Evolutionary conservation across 2,329 filamentous ascomycete species (phyloP).

Genomic region (Grosmannia clavigera): DNA sequence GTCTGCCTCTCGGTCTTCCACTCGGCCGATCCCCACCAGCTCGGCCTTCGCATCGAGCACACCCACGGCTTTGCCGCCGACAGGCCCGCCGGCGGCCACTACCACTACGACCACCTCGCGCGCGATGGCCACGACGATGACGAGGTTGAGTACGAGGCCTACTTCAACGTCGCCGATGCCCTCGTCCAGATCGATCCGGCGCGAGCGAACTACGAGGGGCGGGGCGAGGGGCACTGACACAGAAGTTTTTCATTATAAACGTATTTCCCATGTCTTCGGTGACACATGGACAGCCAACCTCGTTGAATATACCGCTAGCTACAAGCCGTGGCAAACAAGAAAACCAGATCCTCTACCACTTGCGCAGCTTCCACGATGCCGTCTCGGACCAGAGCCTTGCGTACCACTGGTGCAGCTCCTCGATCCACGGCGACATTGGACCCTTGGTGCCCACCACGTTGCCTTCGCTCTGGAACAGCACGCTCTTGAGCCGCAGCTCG

Average conservation of each 20-base stretch:
- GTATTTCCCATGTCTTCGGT: no score
- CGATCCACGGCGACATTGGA: slow-evolving; percentile 23
- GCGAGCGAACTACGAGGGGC: neutral
- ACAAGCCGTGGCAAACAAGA: no score
- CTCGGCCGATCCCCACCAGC: slow-evolving; percentile 23
- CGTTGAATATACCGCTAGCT: no score
- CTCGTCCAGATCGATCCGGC: slow-evolving; percentile 21
- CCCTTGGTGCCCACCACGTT: slow-evolving; percentile 22
- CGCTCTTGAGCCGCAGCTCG: slow-evolving; percentile 53
- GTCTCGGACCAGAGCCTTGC: slow-evolving; percentile 26
- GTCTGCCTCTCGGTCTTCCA: slow-evolving; percentile 29
- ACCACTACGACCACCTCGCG: slow-evolving; percentile 27
- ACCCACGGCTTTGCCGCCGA: slow-evolving; percentile 29
- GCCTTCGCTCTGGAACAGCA: slow-evolving; percentile 38
- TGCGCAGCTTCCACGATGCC: slow-evolving; percentile 24
- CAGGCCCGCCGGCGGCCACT: slow-evolving; percentile 26
- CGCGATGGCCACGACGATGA: slow-evolving; percentile 5
- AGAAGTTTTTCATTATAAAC: no score
- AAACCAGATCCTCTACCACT: neutral
- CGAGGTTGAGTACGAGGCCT: slow-evolving; percentile 32
- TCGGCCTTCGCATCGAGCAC: slow-evolving; percentile 32
- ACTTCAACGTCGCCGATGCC: slow-evolving; percentile 28
- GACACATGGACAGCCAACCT: no score
- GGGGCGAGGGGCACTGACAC: neutral
- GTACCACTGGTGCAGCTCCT: slow-evolving; percentile 27